Evolutionary conservation across 2,329 filamentous ascomycete genomes (phyloP), one percentile per base, ranked within the genome.

Genomic region (Penicillium freii): DNA sequence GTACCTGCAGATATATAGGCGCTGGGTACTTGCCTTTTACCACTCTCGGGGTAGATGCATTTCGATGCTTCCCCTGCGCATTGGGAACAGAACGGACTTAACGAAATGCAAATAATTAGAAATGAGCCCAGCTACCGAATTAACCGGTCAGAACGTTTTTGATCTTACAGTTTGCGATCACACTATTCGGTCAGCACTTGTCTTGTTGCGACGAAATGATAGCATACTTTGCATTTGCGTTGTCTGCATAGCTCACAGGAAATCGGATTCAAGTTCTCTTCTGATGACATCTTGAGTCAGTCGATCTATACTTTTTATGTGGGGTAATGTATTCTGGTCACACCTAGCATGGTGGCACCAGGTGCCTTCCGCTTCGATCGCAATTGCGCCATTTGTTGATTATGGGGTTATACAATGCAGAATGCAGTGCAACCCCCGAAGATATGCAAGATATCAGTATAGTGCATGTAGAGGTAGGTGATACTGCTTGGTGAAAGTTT

Each of bases 221-320:
- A 38, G 57, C 62, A 27, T 38, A 66, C 64, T 44, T 66, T 66
- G 57, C 63, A 66, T 58, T 67, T 67, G 6, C 59, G 57, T 31
- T 66, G 63, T 47, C 65, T 62, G 38, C 65, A 67, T 46, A 49
- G 13, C 36, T 66, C 63, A 42, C 65, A 67, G 5, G 65, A 65
- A 10, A 67, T 67, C 0, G 56, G 39, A 54, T 59, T 65, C 42
- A 60, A 10, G 8, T 42, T 50, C 11, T 57, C 53, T 6, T 58
- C 59, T 63, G 25, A 17, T 49, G 15, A 51, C n/a, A 27, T 51
- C n/a, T 38, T 10, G 42, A 42, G 36, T 54, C 38, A 54, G 36
- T 60, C 39, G n/a, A 29, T 38, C n/a, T 33, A 34, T 31, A 25
- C 17, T 40, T 33, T 21, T 15, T 21, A 25, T 47, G n/a, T 39